Conservation (phyloP, 2,329 filamentous ascomycete genomes). For the Lojkania enalia region DNA sequence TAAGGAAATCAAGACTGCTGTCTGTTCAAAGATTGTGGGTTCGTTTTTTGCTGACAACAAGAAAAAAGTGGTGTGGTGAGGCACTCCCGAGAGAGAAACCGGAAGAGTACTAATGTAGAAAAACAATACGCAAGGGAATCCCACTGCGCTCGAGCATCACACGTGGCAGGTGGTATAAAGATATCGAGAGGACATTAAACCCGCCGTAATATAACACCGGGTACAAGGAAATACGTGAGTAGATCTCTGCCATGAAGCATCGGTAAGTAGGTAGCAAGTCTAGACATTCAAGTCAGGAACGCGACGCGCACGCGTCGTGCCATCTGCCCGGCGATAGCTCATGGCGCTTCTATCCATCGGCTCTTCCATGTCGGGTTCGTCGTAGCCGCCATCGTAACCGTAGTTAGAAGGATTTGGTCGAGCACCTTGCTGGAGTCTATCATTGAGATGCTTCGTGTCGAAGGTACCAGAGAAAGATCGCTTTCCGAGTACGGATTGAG, state of each 20-base stretch:
- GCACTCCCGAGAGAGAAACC: neutral
- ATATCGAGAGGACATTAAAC: constrained; percentile 19
- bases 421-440: constrained; percentile 50
- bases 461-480: constrained; percentile 53
- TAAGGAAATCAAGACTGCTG: constrained; percentile 4
- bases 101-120: neutral
- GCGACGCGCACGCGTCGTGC: constrained; percentile 44
- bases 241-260: constrained; percentile 14
- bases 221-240: constrained; percentile 18
- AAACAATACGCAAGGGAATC: constrained; percentile 5
- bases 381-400: constrained; percentile 33
- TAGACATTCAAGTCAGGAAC: constrained; percentile 41
- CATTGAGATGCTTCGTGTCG: constrained; percentile 47
- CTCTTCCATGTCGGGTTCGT: constrained; percentile 46
- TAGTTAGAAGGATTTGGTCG: constrained; percentile 44
- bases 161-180: constrained; percentile 13
- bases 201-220: constrained; percentile 15
- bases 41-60: constrained; percentile 7
- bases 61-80: constrained; percentile 1
- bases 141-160: constrained; percentile 11
- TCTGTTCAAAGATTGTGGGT: constrained; percentile 12
- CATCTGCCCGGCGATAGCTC: constrained; percentile 54
- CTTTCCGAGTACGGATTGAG: constrained; percentile 45
- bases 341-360: constrained; percentile 45
- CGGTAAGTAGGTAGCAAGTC: constrained; percentile 7